Base-by-base conservation (phyloP, 2,329 filamentous ascomycete species). In the Akanthomyces lecanii region DNA sequence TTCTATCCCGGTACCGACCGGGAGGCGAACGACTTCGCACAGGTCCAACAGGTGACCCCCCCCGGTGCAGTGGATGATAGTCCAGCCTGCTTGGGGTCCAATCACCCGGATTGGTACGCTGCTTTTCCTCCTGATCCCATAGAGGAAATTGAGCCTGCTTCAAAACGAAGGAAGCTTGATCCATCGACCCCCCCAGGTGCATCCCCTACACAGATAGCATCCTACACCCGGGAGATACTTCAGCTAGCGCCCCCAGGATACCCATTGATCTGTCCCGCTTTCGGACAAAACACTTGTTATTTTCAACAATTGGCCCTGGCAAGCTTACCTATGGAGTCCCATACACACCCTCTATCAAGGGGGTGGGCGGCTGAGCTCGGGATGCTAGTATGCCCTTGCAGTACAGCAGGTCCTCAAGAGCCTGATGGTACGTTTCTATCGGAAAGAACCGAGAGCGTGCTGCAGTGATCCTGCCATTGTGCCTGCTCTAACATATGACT, bases 401-500 rank as follows among this genome's bases (percentile, higher is more conserved):
- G 30, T 11, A 16, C 48, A 40, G 10, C 38, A 38, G n/a, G 5
- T 11, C 18, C 30, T 4, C 47, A 40, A 28, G 53, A 53, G 5
- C 3, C 28, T 21, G 61, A 59, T 2, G 61, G 61, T 63, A 63
- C 18, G 61, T 47, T 40, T 38, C 5, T 11, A 7, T 36, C 30
- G 8, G 50, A 21, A 53, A 23, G 8, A 18, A 16, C 4, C 6
- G 6, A 2, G 4, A 53, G 33, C 21, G 21, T 33, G 42, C 40
- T 48, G n/a, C 33, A 10, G 12, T 38, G 25, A 5, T 25, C 25
- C 14, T 42, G 8, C 16, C 8, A 28, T 6, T 18, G 28, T 5
- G 25, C 16, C 33, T 21, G 5, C 45, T 44, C 21, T 58, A 28
- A 59, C 47, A 58, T 30, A 10, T n/a, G 8, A 6, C 3, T 30